Evolutionary conservation across 1,284 basidiomycete genomes (phyloP).

Genomic region (Cutaneotrichosporon dermatis): DNA sequence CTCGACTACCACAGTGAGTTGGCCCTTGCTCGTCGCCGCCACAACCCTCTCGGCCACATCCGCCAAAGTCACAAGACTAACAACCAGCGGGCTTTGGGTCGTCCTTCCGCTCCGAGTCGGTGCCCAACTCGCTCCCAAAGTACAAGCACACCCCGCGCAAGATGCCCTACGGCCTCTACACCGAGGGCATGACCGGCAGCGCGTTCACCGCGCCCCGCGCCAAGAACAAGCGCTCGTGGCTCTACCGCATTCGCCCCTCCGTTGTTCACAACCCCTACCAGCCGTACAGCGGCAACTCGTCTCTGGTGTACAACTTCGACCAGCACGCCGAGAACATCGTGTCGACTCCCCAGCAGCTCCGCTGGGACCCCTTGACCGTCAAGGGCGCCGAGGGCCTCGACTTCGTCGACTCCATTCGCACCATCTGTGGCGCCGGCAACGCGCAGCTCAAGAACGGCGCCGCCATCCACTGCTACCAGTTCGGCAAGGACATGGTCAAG

Average conservation of each 20-base stretch:
- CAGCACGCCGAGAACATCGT: conserved; percentile 6
- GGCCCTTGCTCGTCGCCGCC: no score
- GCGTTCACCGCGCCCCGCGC: conserved; percentile 59
- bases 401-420: conserved; percentile 62
- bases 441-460: conserved; percentile 60
- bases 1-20: conserved; percentile 9
- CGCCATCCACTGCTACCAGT: conserved; percentile 61
- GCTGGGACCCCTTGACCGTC: conserved; percentile 58
- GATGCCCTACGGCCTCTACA: conserved; percentile 60
- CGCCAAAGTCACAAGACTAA: background rate
- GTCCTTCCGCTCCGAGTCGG: conserved; percentile 14
- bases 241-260: conserved; percentile 54
- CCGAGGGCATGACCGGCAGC: conserved; percentile 58
- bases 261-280: conserved; percentile 54
- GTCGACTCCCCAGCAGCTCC: conserved; percentile 59
- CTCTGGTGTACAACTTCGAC: conserved; percentile 9
- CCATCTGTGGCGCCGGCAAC: conserved; percentile 62
- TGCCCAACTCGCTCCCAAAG: conserved; percentile 49
- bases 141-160: conserved; percentile 64
- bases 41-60: no score
- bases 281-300: conserved; percentile 7
- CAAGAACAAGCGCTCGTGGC: conserved; percentile 53
- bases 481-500: conserved; percentile 61
- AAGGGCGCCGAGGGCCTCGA: conserved; percentile 50
- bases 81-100: conserved; percentile 15